Conservation (phyloP, 441 rosid genomes). For the Isatis lusitanica region DNA sequence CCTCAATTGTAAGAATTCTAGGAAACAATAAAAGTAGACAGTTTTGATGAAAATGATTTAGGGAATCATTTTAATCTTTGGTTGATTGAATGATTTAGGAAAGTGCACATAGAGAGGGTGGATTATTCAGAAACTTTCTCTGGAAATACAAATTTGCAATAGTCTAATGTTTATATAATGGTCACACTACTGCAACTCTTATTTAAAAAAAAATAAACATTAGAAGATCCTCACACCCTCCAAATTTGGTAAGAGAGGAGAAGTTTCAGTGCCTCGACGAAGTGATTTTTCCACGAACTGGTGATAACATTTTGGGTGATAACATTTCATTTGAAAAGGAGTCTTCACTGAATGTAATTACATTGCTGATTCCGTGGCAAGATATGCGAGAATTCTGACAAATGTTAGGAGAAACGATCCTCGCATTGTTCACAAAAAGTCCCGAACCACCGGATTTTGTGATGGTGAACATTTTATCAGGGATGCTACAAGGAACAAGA, state of each 20-base stretch:
- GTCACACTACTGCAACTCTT: slow-evolving; percentile 1
- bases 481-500: slow-evolving; percentile 35
- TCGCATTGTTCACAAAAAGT: slow-evolving; percentile 35
- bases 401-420: slow-evolving; percentile 36
- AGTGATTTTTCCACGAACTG: slow-evolving; percentile 9
- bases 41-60: not conserved
- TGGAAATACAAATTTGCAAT: slow-evolving; percentile 2
- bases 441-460: slow-evolving; percentile 37
- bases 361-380: slow-evolving; percentile 37
- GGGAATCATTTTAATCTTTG: not conserved
- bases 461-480: slow-evolving; percentile 32
- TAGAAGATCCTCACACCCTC: not conserved
- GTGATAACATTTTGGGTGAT: slow-evolving; percentile 15
- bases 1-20: not conserved
- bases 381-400: slow-evolving; percentile 38
- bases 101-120: not conserved
- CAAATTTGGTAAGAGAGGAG: not conserved
- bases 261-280: slow-evolving; percentile 28
- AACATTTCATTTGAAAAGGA: not conserved
- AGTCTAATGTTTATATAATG: not conserved
- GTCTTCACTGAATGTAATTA: slow-evolving; percentile 20
- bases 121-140: not conserved
- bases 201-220: not conserved
- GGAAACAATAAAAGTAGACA: not conserved
- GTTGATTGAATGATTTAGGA: not conserved